Percentiles rank a stretch among this genome's conserved stretches.
phyloP scores from a whole-genome alignment of 2,329 filamentous ascomycete species.

The Arthrobotrys iridis region DNA sequence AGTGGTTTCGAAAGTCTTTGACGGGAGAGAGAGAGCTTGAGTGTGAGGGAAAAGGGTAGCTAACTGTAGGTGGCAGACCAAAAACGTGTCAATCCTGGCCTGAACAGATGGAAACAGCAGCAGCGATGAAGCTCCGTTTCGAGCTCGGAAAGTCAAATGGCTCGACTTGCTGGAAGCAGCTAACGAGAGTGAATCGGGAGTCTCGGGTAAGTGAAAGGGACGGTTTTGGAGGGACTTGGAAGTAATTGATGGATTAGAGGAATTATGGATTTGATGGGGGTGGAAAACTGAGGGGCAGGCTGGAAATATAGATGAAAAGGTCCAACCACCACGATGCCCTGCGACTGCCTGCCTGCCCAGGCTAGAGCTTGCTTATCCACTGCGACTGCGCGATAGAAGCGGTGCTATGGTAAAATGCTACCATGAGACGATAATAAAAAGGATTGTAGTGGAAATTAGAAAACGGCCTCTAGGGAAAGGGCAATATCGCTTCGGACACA shows the following conservation, averaged over 20 bases:
- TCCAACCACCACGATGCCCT: too few relatives aligned
- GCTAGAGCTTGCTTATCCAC: too few relatives aligned
- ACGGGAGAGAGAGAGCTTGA: not conserved
- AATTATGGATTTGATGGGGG: not conserved
- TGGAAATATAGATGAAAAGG: not conserved
- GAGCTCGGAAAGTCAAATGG: slow-evolving; percentile 18
- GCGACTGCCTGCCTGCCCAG: too few relatives aligned
- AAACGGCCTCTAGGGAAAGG: not conserved
- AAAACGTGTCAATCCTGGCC: slow-evolving; percentile 44
- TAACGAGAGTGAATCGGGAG: slow-evolving; percentile 42
- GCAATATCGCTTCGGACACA: slow-evolving; percentile 5
- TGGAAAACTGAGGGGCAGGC: slow-evolving; percentile 3
- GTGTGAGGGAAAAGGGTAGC: not conserved
- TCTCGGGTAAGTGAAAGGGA: slow-evolving; percentile 30
- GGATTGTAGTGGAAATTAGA: not conserved
- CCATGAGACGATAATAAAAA: slow-evolving; percentile 3
- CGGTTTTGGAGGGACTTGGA: slow-evolving; percentile 2
- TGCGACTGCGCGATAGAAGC: too few relatives aligned
- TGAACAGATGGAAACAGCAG: slow-evolving; percentile 1
- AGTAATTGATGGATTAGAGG: not conserved
- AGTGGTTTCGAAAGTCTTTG: not conserved
- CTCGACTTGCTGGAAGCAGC: slow-evolving; percentile 42
- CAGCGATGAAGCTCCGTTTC: slow-evolving; percentile 28
- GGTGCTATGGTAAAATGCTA: too few relatives aligned
- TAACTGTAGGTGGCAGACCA: slow-evolving; percentile 13